Evolutionary conservation across 1,284 basidiomycete genomes (phyloP), one percentile per base, ranked within the genome.

Genomic region (Phylloboletellus chloephorus): DNA sequence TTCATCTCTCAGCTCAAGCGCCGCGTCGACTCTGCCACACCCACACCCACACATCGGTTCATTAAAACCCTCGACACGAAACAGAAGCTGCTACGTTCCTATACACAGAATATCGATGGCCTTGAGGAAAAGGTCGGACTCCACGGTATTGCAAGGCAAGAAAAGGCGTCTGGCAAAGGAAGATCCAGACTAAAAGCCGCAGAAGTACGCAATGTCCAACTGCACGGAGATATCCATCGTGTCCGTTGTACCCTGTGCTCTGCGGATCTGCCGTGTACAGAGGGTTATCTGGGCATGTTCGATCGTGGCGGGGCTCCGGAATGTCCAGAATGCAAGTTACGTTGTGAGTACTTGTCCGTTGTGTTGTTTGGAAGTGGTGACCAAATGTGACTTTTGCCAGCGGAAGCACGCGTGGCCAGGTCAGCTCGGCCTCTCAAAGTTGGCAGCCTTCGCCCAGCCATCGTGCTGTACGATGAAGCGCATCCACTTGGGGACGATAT

Each of bases 71-170:
- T 97, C 0, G 87, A 95, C 52, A 63, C 72, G 8, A 90, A 91
- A 64, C 86, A 87, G 39, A 91, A 87, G 57, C 69, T 98, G 1
- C 65, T 95, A 21, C 79, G 93, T 39, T 88, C 83, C 3, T 97
- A 97, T 63, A 96, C 94, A 0, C 93, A 96, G 64, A 97, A 96
- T 58, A 93, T 97, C 37, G 94, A 97, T 63, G 92, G 90, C 5
- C 68, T 97, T 15, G 94, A 97, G 61, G 82, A 84, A 52, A 73
- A 76, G 41, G 79, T 79, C 1, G 94, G 93, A 0, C 72, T 97
- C 6, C 61, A 75, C 24, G 73, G 82, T 29, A 79, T 73, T 46
- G 76, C 78, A 3, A 77, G 74, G 48, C 67, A 74, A 32, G 72
- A 71, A 7, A 76, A 68, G 54, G 59, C 60, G 1, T 69, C 57